Evolutionary conservation across 1,284 basidiomycete species (phyloP).

Genomic region (Ceratobasidium sp.): DNA sequence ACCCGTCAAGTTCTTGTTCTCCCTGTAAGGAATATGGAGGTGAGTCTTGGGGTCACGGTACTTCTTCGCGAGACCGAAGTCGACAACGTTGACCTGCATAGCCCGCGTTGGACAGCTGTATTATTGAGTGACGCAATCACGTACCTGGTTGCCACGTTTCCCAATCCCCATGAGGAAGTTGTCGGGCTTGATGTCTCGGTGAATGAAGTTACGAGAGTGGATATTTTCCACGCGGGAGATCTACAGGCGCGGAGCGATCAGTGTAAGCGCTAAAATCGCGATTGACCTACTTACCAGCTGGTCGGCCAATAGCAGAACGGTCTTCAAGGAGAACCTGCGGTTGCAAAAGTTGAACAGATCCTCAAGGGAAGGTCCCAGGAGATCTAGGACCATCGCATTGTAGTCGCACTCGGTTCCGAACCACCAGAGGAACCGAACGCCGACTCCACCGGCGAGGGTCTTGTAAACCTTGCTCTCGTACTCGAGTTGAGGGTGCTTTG

Average conservation of each 20-base stretch:
- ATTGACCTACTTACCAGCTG: constrained; percentile 75
- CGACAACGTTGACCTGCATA: constrained; percentile 96
- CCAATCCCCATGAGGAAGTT: constrained; percentile 6
- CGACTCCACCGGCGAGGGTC: constrained; percentile 91
- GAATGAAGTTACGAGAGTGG: neutral
- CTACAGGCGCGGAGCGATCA: constrained; percentile 6
- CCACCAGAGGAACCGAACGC: constrained; percentile 96
- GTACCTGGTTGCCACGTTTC: constrained; percentile 5
- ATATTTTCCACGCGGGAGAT: neutral
- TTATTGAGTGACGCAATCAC: no score
- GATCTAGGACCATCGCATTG: constrained; percentile 96
- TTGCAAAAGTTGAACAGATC: constrained; percentile 97
- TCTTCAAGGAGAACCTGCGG: constrained; percentile 91
- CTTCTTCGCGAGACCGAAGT: constrained; percentile 99
- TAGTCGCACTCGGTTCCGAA: constrained; percentile 95
- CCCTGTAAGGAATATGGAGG: constrained; percentile 98
- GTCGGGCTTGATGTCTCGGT: constrained; percentile 23
- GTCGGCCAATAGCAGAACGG: constrained; percentile 89
- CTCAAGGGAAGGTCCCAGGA: constrained; percentile 91
- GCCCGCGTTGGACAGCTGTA: no score
- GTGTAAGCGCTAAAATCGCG: constrained; percentile 41
- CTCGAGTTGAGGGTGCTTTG: constrained; percentile 84
- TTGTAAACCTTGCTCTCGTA: constrained; percentile 94
- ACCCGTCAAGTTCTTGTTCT: constrained; percentile 99
- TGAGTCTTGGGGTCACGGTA: constrained; percentile 99